A percentile compares a stretch with the other conserved stretches of the same genome.
These are phyloP conservation scores for Barbatosphaeria neglecta DNA, from an alignment of 495 filamentous ascomycete species.

Conservation along the genomic window DNA sequence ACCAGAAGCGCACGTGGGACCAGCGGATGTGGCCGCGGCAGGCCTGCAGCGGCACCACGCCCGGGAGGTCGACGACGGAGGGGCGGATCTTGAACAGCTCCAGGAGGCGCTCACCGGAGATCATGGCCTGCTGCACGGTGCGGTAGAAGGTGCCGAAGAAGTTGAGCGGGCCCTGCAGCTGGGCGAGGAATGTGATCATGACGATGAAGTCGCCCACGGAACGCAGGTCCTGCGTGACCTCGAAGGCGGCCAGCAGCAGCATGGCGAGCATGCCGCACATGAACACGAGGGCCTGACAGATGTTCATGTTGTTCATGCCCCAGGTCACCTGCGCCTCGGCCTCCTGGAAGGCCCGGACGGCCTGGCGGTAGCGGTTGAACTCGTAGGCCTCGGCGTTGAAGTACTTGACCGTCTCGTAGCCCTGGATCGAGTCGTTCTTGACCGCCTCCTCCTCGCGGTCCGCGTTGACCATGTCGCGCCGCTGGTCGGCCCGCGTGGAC, in stretches of 20 bases:
- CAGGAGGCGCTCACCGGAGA: constrained; percentile 88
- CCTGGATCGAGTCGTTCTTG: constrained; percentile 96
- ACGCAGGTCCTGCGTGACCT: constrained; percentile 62
- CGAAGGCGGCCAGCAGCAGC: constrained; percentile 79
- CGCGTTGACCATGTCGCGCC: constrained; percentile 87
- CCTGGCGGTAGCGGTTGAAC: constrained; percentile 70
- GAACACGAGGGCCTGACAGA: constrained; percentile 86
- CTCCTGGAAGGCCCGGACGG: constrained; percentile 70
- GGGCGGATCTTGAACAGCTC: constrained; percentile 93
- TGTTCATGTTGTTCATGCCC: constrained; percentile 87
- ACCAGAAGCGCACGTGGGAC: constrained; percentile 79
- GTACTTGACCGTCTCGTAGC: constrained; percentile 98
- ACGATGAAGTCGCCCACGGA: constrained; percentile 69
- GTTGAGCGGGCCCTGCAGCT: constrained; percentile 85
- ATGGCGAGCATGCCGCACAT: constrained; percentile 76
- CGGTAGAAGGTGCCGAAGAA: constrained; percentile 98
- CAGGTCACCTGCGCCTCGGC: constrained; percentile 81
- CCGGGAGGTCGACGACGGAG: constrained; percentile 63
- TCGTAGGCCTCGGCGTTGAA: constrained; percentile 96
- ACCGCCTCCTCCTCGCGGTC: constrained; percentile 91
- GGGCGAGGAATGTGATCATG: constrained; percentile 80
- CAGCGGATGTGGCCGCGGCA: constrained; percentile 79
- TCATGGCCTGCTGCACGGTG: constrained; percentile 91
- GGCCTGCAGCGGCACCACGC: constrained; percentile 34
- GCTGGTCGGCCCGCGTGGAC: constrained; percentile 79